A percentile compares a stretch with the other conserved stretches of the same genome.
phyloP scores from a whole-genome alignment of 2,329 filamentous ascomycete species.

The Neonectria punicea region DNA sequence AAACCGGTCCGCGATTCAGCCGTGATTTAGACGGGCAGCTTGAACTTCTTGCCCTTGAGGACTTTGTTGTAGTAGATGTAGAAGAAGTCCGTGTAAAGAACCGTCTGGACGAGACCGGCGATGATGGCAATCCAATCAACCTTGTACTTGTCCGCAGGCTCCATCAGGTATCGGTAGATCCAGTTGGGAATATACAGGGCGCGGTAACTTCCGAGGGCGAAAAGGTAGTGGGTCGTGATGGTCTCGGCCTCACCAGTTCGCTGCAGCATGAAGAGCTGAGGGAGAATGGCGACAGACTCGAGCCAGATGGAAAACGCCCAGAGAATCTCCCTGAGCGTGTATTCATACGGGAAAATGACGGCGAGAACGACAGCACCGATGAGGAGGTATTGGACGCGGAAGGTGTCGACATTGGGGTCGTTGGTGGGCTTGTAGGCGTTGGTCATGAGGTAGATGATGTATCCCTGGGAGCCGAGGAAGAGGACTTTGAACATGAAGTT shows the following conservation, averaged over 20 bases:
- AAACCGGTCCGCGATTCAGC: not conserved
- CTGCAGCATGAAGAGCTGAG: constrained; percentile 98
- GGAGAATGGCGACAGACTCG: constrained; percentile 94
- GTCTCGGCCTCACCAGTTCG: constrained; percentile 97
- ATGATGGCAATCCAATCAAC: constrained; percentile 87
- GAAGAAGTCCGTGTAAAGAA: constrained; percentile 99
- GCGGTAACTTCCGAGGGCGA: constrained; percentile 90
- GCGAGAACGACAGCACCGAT: constrained; percentile 82
- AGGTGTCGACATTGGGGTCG: constrained; percentile 96
- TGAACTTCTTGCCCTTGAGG: constrained; percentile 88
- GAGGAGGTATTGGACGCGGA: constrained; percentile 94
- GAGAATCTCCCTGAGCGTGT: constrained; percentile 84
- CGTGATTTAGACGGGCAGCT: constrained; percentile 75
- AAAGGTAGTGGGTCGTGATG: constrained; percentile 98
- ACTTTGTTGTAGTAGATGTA: constrained; percentile 99
- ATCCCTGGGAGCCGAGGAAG: constrained; percentile 89
- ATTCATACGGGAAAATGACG: constrained; percentile 85
- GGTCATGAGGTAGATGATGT: constrained; percentile 98
- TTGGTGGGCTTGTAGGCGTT: constrained; percentile 97
- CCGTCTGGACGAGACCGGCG: constrained; percentile 90
- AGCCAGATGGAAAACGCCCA: constrained; percentile 99
- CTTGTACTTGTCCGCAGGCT: constrained; percentile 69
- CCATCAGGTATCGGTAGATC: constrained; percentile 89
- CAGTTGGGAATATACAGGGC: constrained; percentile 99
- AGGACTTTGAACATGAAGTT: constrained; percentile 96